These are phyloP conservation scores for Beta macrorhiza DNA, from an alignment of 179 eudicot species.

Conservation along the genomic window DNA sequence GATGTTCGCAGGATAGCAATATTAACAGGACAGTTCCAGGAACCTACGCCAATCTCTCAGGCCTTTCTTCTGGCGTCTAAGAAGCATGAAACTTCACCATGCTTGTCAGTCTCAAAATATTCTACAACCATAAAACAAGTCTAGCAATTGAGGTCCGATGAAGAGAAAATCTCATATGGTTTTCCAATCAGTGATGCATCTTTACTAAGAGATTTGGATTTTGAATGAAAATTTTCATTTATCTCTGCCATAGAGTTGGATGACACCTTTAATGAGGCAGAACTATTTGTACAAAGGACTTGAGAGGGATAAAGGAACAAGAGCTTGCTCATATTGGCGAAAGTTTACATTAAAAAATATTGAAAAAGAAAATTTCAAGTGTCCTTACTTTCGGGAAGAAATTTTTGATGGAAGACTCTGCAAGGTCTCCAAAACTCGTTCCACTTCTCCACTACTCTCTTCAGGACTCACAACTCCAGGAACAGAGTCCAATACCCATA, in stretches of 20 bases:
- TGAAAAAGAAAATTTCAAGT: neutral
- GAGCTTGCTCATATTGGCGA: neutral
- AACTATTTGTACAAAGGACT: neutral
- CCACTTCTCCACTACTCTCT: slow-evolving; percentile 78
- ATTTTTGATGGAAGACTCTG: slow-evolving; percentile 71
- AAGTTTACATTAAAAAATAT: neutral
- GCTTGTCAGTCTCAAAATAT: neutral
- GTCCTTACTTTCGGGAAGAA: slow-evolving; percentile 73
- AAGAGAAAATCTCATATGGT: neutral
- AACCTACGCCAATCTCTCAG: neutral
- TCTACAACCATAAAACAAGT: neutral
- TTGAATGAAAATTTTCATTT: neutral
- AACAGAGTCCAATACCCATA: slow-evolving; percentile 94
- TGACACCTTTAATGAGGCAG: neutral
- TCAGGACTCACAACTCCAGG: slow-evolving; percentile 74
- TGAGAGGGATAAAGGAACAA: neutral
- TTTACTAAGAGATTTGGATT: neutral
- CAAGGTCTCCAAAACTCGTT: slow-evolving; percentile 81
- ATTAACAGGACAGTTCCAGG: neutral
- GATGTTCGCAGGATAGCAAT: neutral
- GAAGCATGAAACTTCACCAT: neutral
- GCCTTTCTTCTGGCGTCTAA: neutral
- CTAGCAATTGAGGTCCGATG: neutral
- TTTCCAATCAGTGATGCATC: neutral
- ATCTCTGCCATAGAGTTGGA: neutral